Conservation (phyloP, 2,329 filamentous ascomycete genomes). For the Zelopaecilomyces penicillatus region DNA sequence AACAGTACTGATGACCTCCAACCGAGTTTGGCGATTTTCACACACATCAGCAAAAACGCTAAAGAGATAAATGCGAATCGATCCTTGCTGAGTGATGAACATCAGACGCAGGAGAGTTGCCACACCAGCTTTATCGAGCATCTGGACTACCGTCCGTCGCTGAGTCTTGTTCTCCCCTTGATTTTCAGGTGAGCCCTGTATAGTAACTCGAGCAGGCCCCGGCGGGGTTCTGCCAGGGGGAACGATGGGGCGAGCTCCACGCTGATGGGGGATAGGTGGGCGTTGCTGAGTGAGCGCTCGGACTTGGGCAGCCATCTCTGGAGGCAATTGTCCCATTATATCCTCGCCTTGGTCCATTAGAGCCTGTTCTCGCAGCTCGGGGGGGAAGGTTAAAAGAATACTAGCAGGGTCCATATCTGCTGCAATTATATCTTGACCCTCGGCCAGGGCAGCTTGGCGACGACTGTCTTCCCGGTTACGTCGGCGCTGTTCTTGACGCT, state of each 20-base stretch:
- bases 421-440: slow-evolving; percentile 40
- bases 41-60: slow-evolving; percentile 85
- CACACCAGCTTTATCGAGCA: slow-evolving; percentile 92
- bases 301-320: slow-evolving; percentile 79
- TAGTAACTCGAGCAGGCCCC: slow-evolving; percentile 13
- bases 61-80: slow-evolving; percentile 74
- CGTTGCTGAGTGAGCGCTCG: slow-evolving; percentile 53
- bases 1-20: slow-evolving; percentile 87
- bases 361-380: slow-evolving; percentile 74
- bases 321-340: slow-evolving; percentile 72
- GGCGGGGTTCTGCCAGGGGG: slow-evolving; percentile 23
- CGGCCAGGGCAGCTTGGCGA: slow-evolving; percentile 50
- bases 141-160: slow-evolving; percentile 80
- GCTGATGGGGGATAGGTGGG: slow-evolving; percentile 17
- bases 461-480: slow-evolving; percentile 76
- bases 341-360: slow-evolving; percentile 89
- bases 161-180: slow-evolving; percentile 54
- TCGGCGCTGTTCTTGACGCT: slow-evolving; percentile 79
- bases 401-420: slow-evolving; percentile 89
- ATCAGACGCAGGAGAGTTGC: slow-evolving; percentile 95
- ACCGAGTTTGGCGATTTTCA: slow-evolving; percentile 90
- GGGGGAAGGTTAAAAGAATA: slow-evolving; percentile 84
- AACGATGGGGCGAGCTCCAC: slow-evolving; percentile 21
- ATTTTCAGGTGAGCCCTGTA: slow-evolving; percentile 27
- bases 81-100: slow-evolving; percentile 91